A percentile compares a stretch with the other conserved stretches of the same genome.
These are phyloP conservation scores for Salix viminalis DNA, from an alignment of 345 rosid genomes.

Conservation along the genomic window DNA sequence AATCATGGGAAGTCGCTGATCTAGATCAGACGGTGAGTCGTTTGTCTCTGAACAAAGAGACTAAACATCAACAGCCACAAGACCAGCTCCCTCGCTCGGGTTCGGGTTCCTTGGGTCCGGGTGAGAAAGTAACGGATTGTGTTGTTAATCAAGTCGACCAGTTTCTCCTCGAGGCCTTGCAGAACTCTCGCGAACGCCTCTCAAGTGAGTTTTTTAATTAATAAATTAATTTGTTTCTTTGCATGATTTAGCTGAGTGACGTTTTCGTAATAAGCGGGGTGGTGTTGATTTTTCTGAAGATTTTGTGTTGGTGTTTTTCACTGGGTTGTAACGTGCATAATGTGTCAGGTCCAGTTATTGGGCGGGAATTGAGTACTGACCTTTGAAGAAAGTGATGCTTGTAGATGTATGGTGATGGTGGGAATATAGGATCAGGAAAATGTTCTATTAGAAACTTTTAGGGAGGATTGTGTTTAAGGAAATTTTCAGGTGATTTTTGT, in stretches of 20 bases:
- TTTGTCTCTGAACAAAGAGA: constrained; percentile 40
- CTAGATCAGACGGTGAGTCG: constrained; percentile 69
- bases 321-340: not conserved
- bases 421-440: not conserved
- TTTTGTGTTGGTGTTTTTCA: not conserved
- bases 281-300: not conserved
- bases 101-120: not conserved
- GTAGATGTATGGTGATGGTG: not conserved
- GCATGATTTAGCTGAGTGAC: not conserved
- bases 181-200: constrained; percentile 77
- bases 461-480: not conserved
- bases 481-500: not conserved
- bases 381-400: not conserved
- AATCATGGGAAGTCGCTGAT: constrained; percentile 86
- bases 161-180: constrained; percentile 72
- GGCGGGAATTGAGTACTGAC: not conserved
- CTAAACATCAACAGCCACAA: constrained; percentile 5
- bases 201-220: constrained; percentile 40
- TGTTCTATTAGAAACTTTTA: not conserved
- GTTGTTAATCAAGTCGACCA: constrained; percentile 55
- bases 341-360: not conserved
- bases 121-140: constrained; percentile 35
- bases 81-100: not conserved
- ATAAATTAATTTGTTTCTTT: not conserved
- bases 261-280: not conserved